Evolutionary conservation across 768 basidiomycete genomes (phyloP).

Genomic region (Coprinopsis strossmayeri): DNA sequence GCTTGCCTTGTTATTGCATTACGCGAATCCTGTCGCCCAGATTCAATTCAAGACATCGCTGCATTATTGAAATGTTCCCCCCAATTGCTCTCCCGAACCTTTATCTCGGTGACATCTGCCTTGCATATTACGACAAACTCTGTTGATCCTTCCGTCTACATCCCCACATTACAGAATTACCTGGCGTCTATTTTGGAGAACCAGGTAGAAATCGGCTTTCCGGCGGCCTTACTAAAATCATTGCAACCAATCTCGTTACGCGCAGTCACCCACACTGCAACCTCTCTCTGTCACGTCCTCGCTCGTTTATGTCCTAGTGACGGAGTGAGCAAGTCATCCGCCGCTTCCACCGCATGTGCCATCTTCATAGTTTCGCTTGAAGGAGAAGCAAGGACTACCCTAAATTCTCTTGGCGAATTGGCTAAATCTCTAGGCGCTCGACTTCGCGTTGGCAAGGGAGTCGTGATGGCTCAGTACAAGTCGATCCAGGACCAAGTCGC

Average conservation of each 20-base stretch:
- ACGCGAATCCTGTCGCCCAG: constrained; percentile 63
- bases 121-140: constrained; percentile 48
- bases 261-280: constrained; percentile 37
- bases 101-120: constrained; percentile 42
- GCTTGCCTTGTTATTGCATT: constrained; percentile 65
- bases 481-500: constrained; percentile 53
- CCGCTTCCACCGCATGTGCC: constrained; percentile 56
- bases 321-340: constrained; percentile 29
- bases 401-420: constrained; percentile 50
- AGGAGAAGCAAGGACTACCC: constrained; percentile 47
- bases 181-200: constrained; percentile 33
- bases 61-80: constrained; percentile 52
- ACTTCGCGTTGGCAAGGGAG: constrained; percentile 41
- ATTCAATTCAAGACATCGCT: constrained; percentile 64
- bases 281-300: constrained; percentile 38
- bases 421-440: constrained; percentile 49
- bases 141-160: constrained; percentile 53
- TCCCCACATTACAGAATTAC: constrained; percentile 50
- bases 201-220: constrained; percentile 25
- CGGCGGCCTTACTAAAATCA: constrained; percentile 28
- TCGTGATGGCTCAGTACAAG: constrained; percentile 68
- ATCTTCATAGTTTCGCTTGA: constrained; percentile 66
- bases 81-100: constrained; percentile 46
- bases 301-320: constrained; percentile 24
- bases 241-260: constrained; percentile 35